Base-by-base conservation (phyloP, 129 eudicot species). In the Ambrosia artemisiifolia region DNA sequence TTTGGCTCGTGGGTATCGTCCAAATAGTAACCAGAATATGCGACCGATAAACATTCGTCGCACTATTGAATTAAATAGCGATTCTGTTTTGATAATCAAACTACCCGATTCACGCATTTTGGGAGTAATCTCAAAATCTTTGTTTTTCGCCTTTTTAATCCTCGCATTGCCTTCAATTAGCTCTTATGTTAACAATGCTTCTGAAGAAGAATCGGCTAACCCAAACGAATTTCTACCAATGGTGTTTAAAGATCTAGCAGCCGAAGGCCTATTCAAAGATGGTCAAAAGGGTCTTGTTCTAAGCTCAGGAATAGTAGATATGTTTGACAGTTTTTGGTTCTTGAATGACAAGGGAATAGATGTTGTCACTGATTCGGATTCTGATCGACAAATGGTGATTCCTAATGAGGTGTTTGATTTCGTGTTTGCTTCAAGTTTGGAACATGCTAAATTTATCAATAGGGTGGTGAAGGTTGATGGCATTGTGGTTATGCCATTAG, bases 131-230 rank as follows among this genome's bases (percentile, higher is more conserved):
- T 88, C 87, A 3, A 73, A 83, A 78, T 83, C 84, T 6, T 79
- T 89, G 77, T 69, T 81, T 18, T 68, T 89, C 59, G 88, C 83
- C 16, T 17, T 84, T 42, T 12, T 83, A 68, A 59, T 86, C 20
- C 69, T 83, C n/a, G 67, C 84, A 60, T 77, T 89, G 78, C 96
- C 91, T 49, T 79, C 78, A 6, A 62, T 89, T 63, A 69, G 82
- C 11, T 74, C 83, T 2, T n/a, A 74, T 43, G 51, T 71, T 18
- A 60, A 47, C 32, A 67, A 71, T 47, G 64, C 79, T 63, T 49
- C 80, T 55, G 40, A 47, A 10, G 63, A 46, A 59, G 44, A 59
- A 14, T n/a, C 33, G 1, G 4, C 28, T 4, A 33, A 51, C 5
- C 3, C 19, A 24, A 44, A 76, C 3, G 68, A 72, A 32, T 43